Conservation (phyloP, 768 basidiomycete species). For the Leucocoprinus sp. region DNA sequence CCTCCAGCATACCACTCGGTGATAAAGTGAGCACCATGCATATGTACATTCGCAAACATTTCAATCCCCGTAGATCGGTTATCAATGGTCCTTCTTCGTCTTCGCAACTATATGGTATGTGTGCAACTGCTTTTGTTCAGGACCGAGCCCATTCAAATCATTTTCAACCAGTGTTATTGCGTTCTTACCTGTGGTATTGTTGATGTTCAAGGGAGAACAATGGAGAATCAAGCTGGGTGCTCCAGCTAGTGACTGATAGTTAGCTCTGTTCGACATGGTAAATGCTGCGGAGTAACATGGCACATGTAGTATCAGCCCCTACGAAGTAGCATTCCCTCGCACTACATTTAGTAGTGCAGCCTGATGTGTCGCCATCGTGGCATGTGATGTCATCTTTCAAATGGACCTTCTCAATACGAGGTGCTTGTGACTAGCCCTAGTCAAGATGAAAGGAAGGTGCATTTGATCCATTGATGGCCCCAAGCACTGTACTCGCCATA, state of each 20-base stretch:
- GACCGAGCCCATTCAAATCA: not conserved
- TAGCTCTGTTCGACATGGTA: too few relatives aligned
- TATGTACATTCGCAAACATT: not conserved
- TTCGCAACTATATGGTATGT: slow-evolving; percentile 28
- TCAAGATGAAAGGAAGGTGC: too few relatives aligned
- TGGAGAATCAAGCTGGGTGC: slow-evolving; percentile 24
- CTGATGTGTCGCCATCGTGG: too few relatives aligned
- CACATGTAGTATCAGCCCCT: too few relatives aligned
- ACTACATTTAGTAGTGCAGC: too few relatives aligned
- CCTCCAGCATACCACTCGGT: slow-evolving; percentile 27
- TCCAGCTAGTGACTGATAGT: slow-evolving; percentile 13
- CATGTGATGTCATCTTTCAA: too few relatives aligned
- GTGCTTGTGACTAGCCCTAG: too few relatives aligned
- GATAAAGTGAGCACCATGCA: slow-evolving; percentile 18
- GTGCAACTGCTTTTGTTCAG: not conserved
- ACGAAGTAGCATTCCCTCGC: too few relatives aligned
- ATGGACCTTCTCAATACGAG: too few relatives aligned
- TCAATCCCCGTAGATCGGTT: slow-evolving; percentile 26
- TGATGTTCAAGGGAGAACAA: slow-evolving; percentile 26
- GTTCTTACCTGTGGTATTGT: slow-evolving; percentile 25
- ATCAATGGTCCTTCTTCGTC: slow-evolving; percentile 29
- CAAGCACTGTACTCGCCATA: too few relatives aligned
- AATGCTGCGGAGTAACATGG: too few relatives aligned
- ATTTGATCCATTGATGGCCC: too few relatives aligned
- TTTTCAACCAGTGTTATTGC: slow-evolving; percentile 20